These are phyloP conservation scores for Tricholoma furcatifolium DNA, from an alignment of 768 basidiomycete genomes.

Conservation along the genomic window DNA sequence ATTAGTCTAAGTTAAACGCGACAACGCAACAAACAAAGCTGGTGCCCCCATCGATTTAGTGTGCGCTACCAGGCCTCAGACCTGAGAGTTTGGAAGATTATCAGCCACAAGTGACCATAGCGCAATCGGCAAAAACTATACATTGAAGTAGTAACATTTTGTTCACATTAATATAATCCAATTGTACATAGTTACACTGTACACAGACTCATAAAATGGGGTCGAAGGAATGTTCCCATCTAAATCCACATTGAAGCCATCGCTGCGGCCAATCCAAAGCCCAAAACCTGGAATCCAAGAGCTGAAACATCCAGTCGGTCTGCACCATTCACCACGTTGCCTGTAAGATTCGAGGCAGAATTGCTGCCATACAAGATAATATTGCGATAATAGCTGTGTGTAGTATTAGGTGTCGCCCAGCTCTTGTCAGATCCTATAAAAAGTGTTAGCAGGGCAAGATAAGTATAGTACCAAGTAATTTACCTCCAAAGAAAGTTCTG, in stretches of 20 bases:
- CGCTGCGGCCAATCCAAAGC: conserved; percentile 2
- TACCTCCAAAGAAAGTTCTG: conserved; percentile 84
- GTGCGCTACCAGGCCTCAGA: too few species aligned
- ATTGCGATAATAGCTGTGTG: conserved; percentile 78
- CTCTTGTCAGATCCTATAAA: conserved; percentile 54
- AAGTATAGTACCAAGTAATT: conserved; percentile 1
- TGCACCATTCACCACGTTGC: conserved; percentile 26
- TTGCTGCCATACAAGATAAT: conserved; percentile 63
- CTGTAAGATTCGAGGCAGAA: conserved; percentile 45
- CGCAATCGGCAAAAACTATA: too few species aligned
- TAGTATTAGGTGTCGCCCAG: conserved; percentile 70
- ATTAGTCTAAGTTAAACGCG: too few species aligned
- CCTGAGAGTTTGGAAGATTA: too few species aligned
- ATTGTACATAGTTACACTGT: too few species aligned
- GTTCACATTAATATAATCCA: too few species aligned
- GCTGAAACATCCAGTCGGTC: not conserved
- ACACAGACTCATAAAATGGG: too few species aligned
- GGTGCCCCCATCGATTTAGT: too few species aligned
- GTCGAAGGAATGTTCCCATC: too few species aligned
- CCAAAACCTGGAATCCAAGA: not conserved
- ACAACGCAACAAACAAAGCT: too few species aligned
- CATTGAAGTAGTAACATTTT: too few species aligned
- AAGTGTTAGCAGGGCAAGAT: conserved; percentile 9
- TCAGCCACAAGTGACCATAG: too few species aligned
- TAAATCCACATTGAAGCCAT: conserved; percentile 1